Base-by-base conservation (phyloP, 2,329 filamentous ascomycete species). In the Neopestalotiopsis rosae region DNA sequence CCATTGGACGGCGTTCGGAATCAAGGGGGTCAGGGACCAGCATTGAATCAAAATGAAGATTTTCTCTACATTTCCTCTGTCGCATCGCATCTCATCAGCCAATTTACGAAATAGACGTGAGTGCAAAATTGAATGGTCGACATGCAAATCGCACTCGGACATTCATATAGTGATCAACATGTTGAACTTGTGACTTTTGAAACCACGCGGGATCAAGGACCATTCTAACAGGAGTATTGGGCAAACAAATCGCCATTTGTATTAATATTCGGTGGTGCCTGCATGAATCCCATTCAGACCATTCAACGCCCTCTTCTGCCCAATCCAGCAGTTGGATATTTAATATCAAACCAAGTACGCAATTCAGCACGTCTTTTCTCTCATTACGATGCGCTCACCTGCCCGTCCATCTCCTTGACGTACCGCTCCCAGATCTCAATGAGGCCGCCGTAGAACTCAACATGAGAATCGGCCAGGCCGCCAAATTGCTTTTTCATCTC, bases 401-500 rank as follows among this genome's bases (percentile, higher is more conserved):
- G 88, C 73, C 86, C 89, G 77, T 97, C 93, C 91, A 97, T 95
- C 76, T 97, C 94, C 74, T 88, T 86, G n/a, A 98, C 85, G 77
- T 98, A 98, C 70, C 86, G 85, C 83, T 97, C 94, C 96, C 96
- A 99, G 7, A 93, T 92, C 67, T 91, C 90, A 64, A 92, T 89
- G 5, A 94, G 92, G 28, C 88, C 89, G 68, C 89, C 89, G 79
- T 97, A 99, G 80, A 98, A 98, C 12, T 90, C 88, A 56, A 97
- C 90, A 79, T 99, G 94, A 20, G 93, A 90, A 76, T 95, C 92
- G 0, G 95, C 94, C 63, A 99, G 81, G 2, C 89, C 90, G 2
- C 94, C 94, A 64, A 99, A 86, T 74, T 96, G 95, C 72, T 92
- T 89, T 79, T 94, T 93, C 81, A 99, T 97, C 85, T 99, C 95